Percentiles rank a stretch among this genome's conserved stretches.
Conservation (phyloP, 106 monocot genomes). For the Agapanthus africanus region DNA sequence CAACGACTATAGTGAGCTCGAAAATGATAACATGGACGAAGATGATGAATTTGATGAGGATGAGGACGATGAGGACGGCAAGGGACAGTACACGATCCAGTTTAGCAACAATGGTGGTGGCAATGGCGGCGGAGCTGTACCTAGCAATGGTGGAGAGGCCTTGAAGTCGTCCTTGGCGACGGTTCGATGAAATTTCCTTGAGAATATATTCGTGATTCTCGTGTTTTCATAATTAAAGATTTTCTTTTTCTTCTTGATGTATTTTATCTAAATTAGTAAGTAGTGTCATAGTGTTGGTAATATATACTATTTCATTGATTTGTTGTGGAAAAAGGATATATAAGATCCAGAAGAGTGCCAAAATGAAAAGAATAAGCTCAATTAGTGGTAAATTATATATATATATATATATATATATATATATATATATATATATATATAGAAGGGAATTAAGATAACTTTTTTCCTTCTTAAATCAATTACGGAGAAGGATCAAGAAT, state of each 20-base stretch:
- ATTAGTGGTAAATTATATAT: too few relatives aligned
- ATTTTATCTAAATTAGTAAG: constrained; percentile 1
- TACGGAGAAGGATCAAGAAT: too few relatives aligned
- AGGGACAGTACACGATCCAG: constrained; percentile 39
- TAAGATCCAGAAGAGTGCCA: background rate
- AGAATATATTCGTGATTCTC: too few relatives aligned
- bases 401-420: too few relatives aligned
- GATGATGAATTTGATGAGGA: constrained; percentile 26
- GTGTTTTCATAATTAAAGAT: too few relatives aligned
- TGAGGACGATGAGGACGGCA: constrained; percentile 22
- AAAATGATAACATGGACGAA: background rate
- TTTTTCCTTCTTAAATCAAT: too few relatives aligned
- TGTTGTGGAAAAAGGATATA: constrained; percentile 36
- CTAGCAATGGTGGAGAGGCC: background rate
- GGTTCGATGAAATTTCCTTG: constrained; percentile 13
- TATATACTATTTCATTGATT: constrained; percentile 29
- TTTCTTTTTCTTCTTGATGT: constrained; percentile 1
- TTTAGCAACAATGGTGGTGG: constrained; percentile 2
- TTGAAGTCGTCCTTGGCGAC: constrained; percentile 35
- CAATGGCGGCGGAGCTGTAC: background rate
- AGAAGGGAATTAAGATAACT: too few relatives aligned
- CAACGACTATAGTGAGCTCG: constrained; percentile 1
- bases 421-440: too few relatives aligned
- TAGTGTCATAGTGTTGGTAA: background rate
- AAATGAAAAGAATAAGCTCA: background rate